Evolutionary conservation across 2,329 filamentous ascomycete genomes (phyloP).

Genomic region (Elsinoe australis): DNA sequence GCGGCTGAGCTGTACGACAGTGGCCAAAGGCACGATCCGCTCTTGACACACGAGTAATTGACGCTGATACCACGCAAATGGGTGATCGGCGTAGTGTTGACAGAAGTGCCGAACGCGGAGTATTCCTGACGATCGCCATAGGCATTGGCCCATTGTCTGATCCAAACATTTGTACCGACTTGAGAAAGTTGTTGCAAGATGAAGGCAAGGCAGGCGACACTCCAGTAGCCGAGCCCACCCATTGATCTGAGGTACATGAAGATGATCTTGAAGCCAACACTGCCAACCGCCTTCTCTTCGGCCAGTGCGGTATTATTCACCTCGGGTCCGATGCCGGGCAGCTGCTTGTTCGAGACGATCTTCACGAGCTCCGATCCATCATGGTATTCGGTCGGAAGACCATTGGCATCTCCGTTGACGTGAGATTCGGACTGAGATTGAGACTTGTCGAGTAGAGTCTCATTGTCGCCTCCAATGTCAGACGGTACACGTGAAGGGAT

Average conservation of each 20-base stretch:
- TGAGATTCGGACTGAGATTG: slow-evolving; percentile 27
- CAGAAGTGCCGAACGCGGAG: slow-evolving; percentile 25
- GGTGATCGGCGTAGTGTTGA: slow-evolving; percentile 25
- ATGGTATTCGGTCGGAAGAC: slow-evolving; percentile 24
- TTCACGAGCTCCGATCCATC: slow-evolving; percentile 42
- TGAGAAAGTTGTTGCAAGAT: slow-evolving; percentile 73
- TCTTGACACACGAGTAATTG: slow-evolving; percentile 42
- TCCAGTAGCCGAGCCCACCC: slow-evolving; percentile 97
- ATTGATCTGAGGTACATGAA: slow-evolving; percentile 78
- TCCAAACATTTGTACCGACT: slow-evolving; percentile 89
- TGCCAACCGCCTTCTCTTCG: slow-evolving; percentile 68
- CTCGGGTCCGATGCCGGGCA: slow-evolving; percentile 32
- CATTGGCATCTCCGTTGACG: slow-evolving; percentile 44
- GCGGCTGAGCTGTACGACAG: slow-evolving; percentile 27
- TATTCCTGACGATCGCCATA: slow-evolving; percentile 51
- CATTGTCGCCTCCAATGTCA: slow-evolving; percentile 54
- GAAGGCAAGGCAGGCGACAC: slow-evolving; percentile 66
- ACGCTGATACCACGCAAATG: slow-evolving; percentile 35
- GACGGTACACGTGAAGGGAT: slow-evolving; percentile 72
- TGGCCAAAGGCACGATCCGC: slow-evolving; percentile 45
- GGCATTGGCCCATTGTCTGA: slow-evolving; percentile 88
- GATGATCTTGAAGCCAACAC: slow-evolving; percentile 82
- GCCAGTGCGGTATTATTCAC: slow-evolving; percentile 28
- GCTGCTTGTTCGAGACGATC: slow-evolving; percentile 33
- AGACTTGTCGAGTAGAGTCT: slow-evolving; percentile 22